Base-by-base conservation (phyloP, 2,329 filamentous ascomycete species). In the Aureobasidium musti region DNA sequence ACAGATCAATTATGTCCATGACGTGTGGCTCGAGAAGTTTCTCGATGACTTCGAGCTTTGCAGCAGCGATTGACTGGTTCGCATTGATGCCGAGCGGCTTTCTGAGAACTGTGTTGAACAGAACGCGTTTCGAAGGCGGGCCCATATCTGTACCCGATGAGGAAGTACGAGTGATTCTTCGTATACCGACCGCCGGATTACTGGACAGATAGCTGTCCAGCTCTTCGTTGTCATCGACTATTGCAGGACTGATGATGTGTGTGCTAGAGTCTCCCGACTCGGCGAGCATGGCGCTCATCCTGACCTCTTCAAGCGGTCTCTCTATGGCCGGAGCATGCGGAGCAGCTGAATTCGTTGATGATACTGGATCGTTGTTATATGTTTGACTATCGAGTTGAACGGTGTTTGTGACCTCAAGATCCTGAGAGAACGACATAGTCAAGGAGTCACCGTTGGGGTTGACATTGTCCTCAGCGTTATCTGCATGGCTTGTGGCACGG, bases 171-270 rank as follows among this genome's bases (percentile, higher is more conserved):
- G 53, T 57, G n/a, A 57, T 57, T 23, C 37, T 57, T 19, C 53
- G 21, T 19, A 57, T 28, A 11, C 53, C 53, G 5, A 41, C 37
- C 3, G 35, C 37, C 23, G 53, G 37, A n/a, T 43, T 14, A 13
- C 33, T 57, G 8, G 53, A 57, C 21, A 57, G 37, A 13, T 57
- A 57, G 17, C 53, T 57, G 10, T 57, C 53, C 3, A 57, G 53
- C 37, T 57, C 53, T 11, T 57, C 21, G 7, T 57, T 57, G 17
- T 57, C 53, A 19, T 57, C 53, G 14, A 35, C 53, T 30, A 57
- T 57, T 4, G 53, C 37, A 57, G 53, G 53, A 7, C 53, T 57
- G 53, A 57, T 57, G 37, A 57, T 57, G 3, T 57, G 53, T n/a
- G 53, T 28, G 19, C 8, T 57, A 8, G 53, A 57, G 17, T 57